These are phyloP conservation scores for Phalaenopsis aphrodite DNA, from an alignment of 106 monocot species.

Conservation along the genomic window DNA sequence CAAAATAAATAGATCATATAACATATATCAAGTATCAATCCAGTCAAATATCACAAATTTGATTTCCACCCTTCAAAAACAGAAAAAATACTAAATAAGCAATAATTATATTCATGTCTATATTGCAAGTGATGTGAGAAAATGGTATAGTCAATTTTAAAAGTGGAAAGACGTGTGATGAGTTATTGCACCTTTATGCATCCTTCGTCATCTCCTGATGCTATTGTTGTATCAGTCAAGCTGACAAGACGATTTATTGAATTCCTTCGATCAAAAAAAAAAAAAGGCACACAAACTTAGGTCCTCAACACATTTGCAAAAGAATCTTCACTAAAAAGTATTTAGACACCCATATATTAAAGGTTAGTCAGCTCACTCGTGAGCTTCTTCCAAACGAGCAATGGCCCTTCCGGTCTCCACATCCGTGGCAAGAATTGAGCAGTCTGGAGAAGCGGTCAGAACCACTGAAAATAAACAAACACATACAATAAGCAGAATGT, in stretches of 20 bases:
- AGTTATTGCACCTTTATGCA: constrained; percentile 66
- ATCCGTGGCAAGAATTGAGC: constrained; percentile 81
- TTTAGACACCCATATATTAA: not conserved
- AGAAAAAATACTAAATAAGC: not conserved
- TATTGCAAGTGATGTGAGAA: not conserved
- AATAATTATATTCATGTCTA: not conserved
- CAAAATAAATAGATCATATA: not conserved
- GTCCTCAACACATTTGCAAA: not conserved
- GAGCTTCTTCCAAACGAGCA: constrained; percentile 72
- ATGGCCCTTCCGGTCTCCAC: constrained; percentile 62
- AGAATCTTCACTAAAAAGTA: too few relatives aligned
- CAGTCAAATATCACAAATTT: not conserved
- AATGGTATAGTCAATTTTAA: not conserved
- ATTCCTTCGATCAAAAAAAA: constrained; percentile 19
- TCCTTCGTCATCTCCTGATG: constrained; percentile 91
- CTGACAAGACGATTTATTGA: constrained; percentile 61
- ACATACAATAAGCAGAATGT: not conserved
- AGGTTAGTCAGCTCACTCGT: constrained; percentile 36
- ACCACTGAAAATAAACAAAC: constrained; percentile 32
- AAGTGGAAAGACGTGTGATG: not conserved
- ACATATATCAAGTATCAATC: not conserved
- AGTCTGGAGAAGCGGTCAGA: constrained; percentile 73
- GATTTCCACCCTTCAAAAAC: not conserved
- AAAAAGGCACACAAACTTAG: not conserved
- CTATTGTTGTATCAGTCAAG: constrained; percentile 84